phyloP scores from a whole-genome alignment of 805 yeast genomes.

The Cyberlindnera xishuangbannaensis region DNA sequence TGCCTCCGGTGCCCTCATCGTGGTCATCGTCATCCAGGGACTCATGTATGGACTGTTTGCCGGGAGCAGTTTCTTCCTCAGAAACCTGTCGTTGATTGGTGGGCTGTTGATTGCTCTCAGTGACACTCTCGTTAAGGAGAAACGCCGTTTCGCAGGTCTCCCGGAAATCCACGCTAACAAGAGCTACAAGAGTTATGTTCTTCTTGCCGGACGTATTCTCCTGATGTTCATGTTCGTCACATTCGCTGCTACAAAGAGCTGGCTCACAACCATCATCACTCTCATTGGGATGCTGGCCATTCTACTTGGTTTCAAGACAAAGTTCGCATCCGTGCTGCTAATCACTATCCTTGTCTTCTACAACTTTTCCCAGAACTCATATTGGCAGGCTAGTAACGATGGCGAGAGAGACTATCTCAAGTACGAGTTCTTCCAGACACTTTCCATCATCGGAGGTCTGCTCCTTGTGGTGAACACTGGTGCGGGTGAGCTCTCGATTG shows the following conservation, averaged over 20 bases:
- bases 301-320: constrained; percentile 89
- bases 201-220: constrained; percentile 83
- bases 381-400: constrained; percentile 71
- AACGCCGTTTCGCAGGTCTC: constrained; percentile 44
- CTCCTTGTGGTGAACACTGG: constrained; percentile 89
- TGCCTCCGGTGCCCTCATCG: constrained; percentile 64
- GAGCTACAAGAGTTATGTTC: constrained; percentile 64
- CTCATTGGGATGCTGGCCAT: constrained; percentile 71
- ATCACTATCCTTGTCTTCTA: constrained; percentile 68
- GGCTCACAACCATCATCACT: constrained; percentile 62
- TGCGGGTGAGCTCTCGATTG: constrained; percentile 90
- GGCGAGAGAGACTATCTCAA: constrained; percentile 82
- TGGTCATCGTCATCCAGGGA: constrained; percentile 78
- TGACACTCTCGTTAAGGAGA: constrained; percentile 76
- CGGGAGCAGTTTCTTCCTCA: constrained; percentile 74
- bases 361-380: constrained; percentile 77
- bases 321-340: constrained; percentile 68
- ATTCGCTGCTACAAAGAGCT: constrained; percentile 69
- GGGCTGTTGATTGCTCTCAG: constrained; percentile 84
- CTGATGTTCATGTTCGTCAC: constrained; percentile 81
- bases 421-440: constrained; percentile 91
- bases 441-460: constrained; percentile 92
- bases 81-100: constrained; percentile 88
- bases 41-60: constrained; percentile 80
- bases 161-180: constrained; percentile 60